Conservation (phyloP, 768 basidiomycete species). For the Pulveroboletus sp. region DNA sequence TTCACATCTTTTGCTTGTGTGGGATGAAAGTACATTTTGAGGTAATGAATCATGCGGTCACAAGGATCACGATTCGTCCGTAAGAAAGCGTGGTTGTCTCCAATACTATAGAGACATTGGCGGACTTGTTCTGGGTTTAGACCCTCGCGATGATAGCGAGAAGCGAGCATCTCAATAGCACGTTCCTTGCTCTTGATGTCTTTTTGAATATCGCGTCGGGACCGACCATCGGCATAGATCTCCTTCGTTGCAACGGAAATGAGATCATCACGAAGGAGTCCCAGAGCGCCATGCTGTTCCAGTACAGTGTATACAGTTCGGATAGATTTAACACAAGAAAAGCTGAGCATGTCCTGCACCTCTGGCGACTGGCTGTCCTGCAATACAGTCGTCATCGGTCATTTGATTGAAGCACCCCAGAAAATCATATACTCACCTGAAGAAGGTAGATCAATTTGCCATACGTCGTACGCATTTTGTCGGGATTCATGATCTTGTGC, state of each 20-base stretch:
- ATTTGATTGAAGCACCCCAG: not conserved
- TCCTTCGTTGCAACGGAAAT: slow-evolving; percentile 76
- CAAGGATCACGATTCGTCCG: slow-evolving; percentile 85
- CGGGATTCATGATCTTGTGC: slow-evolving; percentile 90
- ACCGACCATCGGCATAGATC: slow-evolving; percentile 66
- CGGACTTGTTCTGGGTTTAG: slow-evolving; percentile 63
- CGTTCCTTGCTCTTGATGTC: slow-evolving; percentile 83
- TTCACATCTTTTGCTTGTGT: slow-evolving; percentile 61
- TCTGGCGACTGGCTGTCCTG: slow-evolving; percentile 84
- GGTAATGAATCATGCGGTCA: slow-evolving; percentile 73
- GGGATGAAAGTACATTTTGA: slow-evolving; percentile 75
- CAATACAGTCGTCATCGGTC: not conserved
- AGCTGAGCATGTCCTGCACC: slow-evolving; percentile 73
- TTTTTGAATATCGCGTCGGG: slow-evolving; percentile 73
- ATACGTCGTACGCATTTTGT: slow-evolving; percentile 87
- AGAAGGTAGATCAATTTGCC: slow-evolving; percentile 82
- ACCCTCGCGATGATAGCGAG: slow-evolving; percentile 53
- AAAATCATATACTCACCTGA: slow-evolving; percentile 45
- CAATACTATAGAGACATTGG: slow-evolving; percentile 83
- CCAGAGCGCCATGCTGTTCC: slow-evolving; percentile 58
- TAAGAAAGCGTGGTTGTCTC: slow-evolving; percentile 86
- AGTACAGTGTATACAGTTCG: slow-evolving; percentile 67
- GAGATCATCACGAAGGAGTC: slow-evolving; percentile 71
- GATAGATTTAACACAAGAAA: slow-evolving; percentile 75
- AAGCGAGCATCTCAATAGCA: slow-evolving; percentile 71